phyloP scores from a whole-genome alignment of 176 grass and related monocot genomes.

The Hsuehochloa calcarea region DNA sequence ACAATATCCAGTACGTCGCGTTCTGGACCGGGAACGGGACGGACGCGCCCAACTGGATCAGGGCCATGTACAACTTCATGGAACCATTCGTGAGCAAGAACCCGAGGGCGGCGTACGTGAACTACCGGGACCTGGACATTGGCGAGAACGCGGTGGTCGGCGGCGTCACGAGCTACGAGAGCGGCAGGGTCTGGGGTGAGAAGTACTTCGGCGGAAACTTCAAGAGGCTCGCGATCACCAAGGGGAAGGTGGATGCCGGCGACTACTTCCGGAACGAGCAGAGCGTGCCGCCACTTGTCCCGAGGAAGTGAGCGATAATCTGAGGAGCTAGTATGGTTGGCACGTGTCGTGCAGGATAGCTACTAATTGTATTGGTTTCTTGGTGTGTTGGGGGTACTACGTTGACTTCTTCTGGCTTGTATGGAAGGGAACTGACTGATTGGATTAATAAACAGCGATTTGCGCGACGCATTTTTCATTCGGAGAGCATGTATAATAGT shows the following conservation, averaged over 20 bases:
- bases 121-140: conserved; percentile 49
- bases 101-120: conserved; percentile 42
- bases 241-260: conserved; percentile 32
- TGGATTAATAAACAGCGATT: too few relatives aligned
- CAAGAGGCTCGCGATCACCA: conserved; percentile 33
- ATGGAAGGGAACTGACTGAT: too few relatives aligned
- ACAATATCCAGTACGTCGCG: conserved; percentile 39
- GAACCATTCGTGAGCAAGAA: conserved; percentile 35
- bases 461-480: too few relatives aligned
- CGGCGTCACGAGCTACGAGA: conserved; percentile 31
- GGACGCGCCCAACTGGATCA: conserved; percentile 21
- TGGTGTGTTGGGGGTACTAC: not conserved
- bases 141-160: conserved; percentile 35
- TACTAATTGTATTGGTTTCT: not conserved
- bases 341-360: not conserved
- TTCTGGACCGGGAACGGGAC: not conserved
- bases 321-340: not conserved
- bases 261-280: conserved; percentile 67
- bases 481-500: too few relatives aligned
- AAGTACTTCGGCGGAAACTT: conserved; percentile 49
- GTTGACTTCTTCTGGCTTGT: not conserved
- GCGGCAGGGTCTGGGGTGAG: conserved; percentile 43
- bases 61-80: conserved; percentile 22
- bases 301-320: not conserved
- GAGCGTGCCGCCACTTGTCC: conserved; percentile 45